Conservation (phyloP, 192 early-diverging fungal species). For the Coemansia sp. region DNA sequence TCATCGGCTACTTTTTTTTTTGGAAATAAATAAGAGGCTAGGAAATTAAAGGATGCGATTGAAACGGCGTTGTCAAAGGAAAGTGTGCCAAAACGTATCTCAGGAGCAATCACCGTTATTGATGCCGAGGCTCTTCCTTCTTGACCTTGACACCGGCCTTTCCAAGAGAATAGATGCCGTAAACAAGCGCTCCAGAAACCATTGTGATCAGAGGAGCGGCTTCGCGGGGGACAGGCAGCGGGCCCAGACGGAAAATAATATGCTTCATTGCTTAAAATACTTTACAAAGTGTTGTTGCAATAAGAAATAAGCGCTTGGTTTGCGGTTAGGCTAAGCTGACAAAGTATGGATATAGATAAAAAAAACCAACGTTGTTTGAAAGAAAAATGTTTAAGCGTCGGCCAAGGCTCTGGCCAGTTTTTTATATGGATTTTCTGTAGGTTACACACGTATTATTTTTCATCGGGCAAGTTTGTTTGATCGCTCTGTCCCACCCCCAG, state of each 20-base stretch:
- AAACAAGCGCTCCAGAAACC: background rate
- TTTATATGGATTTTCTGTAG: background rate
- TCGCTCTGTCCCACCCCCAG: too few relatives aligned
- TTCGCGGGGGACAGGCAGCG: constrained; percentile 7
- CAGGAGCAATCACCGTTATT: background rate
- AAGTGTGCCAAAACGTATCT: background rate
- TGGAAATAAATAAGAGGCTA: too few relatives aligned
- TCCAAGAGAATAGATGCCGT: constrained; percentile 6
- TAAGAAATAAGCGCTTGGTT: too few relatives aligned
- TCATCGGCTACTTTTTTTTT: too few relatives aligned
- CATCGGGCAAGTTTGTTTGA: too few relatives aligned
- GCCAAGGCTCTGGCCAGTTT: background rate
- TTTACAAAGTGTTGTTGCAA: too few relatives aligned
- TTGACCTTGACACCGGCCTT: background rate
- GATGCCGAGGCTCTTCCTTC: background rate
- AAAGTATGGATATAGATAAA: background rate
- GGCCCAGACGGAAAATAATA: constrained; percentile 8
- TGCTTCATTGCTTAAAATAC: background rate
- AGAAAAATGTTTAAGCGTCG: background rate
- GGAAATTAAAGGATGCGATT: too few relatives aligned
- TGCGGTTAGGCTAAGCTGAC: background rate
- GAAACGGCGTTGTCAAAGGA: too few relatives aligned
- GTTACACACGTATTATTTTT: too few relatives aligned
- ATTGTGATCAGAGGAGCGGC: constrained; percentile 5
- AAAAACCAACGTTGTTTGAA: background rate